Percentiles rank a stretch among this genome's conserved stretches.
Evolutionary conservation across 768 basidiomycete species (phyloP).

Genomic region (Collybiopsis luxurians): DNA sequence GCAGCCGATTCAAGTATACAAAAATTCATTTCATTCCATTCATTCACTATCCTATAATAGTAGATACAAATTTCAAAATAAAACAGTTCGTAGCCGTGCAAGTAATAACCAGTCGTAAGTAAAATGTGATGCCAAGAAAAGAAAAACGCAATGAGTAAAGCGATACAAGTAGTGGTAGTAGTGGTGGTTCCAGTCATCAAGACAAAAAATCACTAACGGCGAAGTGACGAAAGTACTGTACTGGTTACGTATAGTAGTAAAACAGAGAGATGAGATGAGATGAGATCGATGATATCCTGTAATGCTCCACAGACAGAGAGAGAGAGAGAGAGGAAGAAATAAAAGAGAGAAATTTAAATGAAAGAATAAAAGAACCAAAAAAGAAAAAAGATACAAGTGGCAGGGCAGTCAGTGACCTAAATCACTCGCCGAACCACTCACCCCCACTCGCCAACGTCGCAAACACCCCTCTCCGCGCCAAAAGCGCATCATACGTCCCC

Average conservation of each 20-base stretch:
- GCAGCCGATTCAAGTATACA: neutral
- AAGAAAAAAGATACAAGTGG: slow-evolving; percentile 3
- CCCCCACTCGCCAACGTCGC: slow-evolving; percentile 76
- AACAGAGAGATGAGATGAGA: neutral
- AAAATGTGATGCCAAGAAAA: neutral
- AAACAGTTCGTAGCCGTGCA: slow-evolving; percentile 6
- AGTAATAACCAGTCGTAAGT: neutral
- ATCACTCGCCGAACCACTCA: slow-evolving; percentile 47
- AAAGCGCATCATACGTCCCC: slow-evolving; percentile 70
- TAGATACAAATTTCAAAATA: slow-evolving; percentile 9
- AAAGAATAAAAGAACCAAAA: slow-evolving; percentile 4
- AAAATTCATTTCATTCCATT: neutral
- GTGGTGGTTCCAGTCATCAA: slow-evolving; percentile 8
- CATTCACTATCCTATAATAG: neutral
- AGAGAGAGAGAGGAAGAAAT: slow-evolving; percentile 4
- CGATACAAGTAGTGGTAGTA: slow-evolving; percentile 2
- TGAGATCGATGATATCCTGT: neutral
- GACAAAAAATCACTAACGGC: slow-evolving; percentile 6
- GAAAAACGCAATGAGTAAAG: too few species aligned
- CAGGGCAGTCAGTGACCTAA: slow-evolving; percentile 2
- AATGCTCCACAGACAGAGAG: slow-evolving; percentile 1
- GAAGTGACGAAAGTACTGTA: slow-evolving; percentile 5
- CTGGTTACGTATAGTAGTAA: neutral
- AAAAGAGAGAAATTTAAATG: neutral
- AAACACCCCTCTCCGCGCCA: slow-evolving; percentile 69